Conservation (phyloP, 176 grass and related monocot species). For the Paspalum notatum region DNA sequence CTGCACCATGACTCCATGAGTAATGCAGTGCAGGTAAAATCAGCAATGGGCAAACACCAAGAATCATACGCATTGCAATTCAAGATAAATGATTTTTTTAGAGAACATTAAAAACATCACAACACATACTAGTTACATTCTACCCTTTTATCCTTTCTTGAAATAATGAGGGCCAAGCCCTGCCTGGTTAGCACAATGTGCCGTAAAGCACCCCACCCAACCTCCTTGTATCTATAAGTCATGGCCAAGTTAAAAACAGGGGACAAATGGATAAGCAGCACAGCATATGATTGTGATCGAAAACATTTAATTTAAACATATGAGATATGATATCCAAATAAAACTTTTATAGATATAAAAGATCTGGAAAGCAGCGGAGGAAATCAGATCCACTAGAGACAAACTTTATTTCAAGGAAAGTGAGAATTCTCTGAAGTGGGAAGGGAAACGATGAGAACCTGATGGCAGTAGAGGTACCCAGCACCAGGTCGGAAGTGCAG, state of each 20-base stretch:
- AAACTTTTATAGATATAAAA: not conserved
- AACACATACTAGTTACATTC: not conserved
- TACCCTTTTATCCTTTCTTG: not conserved
- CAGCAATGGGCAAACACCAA: not conserved
- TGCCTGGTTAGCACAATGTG: not conserved
- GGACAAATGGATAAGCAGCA: too few species aligned
- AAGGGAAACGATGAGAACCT: constrained; percentile 56
- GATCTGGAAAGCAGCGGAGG: not conserved
- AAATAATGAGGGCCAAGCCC: not conserved
- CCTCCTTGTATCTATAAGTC: not conserved
- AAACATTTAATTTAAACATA: not conserved
- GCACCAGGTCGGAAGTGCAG: constrained; percentile 72
- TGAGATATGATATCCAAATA: not conserved
- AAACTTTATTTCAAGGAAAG: not conserved
- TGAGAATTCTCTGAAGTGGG: not conserved
- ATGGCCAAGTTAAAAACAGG: too few species aligned
- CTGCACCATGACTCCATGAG: not conserved
- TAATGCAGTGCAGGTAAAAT: not conserved
- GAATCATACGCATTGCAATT: not conserved
- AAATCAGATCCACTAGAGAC: constrained; percentile 3
- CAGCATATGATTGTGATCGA: not conserved
- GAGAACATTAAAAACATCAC: constrained; percentile 3
- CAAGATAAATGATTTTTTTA: not conserved
- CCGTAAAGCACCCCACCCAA: not conserved
- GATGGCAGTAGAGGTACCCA: constrained; percentile 89